Conservation (phyloP, 2,329 filamentous ascomycete genomes). For the Leptodontidium sp. region DNA sequence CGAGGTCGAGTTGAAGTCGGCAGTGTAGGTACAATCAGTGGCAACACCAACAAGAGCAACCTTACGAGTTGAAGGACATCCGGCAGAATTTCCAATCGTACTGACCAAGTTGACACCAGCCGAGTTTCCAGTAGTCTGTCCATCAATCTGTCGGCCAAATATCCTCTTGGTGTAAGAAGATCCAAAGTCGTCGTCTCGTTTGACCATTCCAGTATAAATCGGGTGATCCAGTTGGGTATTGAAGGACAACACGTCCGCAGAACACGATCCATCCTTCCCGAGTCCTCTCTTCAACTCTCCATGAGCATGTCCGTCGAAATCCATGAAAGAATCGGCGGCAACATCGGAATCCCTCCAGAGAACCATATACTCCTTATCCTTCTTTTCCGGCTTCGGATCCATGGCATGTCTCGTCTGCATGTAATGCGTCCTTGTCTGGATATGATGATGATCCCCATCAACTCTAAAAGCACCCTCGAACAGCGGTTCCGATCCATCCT, state of each 20-base stretch:
- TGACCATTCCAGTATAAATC: slow-evolving; percentile 58
- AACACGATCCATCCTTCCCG: slow-evolving; percentile 62
- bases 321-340: slow-evolving; percentile 46
- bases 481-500: slow-evolving; percentile 79
- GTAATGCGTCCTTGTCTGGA: slow-evolving; percentile 80
- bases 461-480: slow-evolving; percentile 93
- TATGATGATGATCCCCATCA: slow-evolving; percentile 83
- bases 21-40: slow-evolving; percentile 90
- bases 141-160: slow-evolving; percentile 78
- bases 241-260: slow-evolving; percentile 79
- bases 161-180: slow-evolving; percentile 68
- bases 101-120: slow-evolving; percentile 79
- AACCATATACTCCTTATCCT: slow-evolving; percentile 80
- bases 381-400: slow-evolving; percentile 68
- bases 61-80: slow-evolving; percentile 88
- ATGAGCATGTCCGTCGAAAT: slow-evolving; percentile 60
- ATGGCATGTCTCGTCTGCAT: slow-evolving; percentile 72
- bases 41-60: slow-evolving; percentile 92
- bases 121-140: slow-evolving; percentile 75
- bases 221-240: slow-evolving; percentile 79
- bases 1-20: slow-evolving; percentile 70
- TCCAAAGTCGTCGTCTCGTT: slow-evolving; percentile 62
- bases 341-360: slow-evolving; percentile 94
- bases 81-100: slow-evolving; percentile 82
- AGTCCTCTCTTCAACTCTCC: slow-evolving; percentile 43